A percentile compares a stretch with the other conserved stretches of the same genome.
Evolutionary conservation across 140 eudicot genomes (phyloP).

Genomic region (Senecio squalidus): DNA sequence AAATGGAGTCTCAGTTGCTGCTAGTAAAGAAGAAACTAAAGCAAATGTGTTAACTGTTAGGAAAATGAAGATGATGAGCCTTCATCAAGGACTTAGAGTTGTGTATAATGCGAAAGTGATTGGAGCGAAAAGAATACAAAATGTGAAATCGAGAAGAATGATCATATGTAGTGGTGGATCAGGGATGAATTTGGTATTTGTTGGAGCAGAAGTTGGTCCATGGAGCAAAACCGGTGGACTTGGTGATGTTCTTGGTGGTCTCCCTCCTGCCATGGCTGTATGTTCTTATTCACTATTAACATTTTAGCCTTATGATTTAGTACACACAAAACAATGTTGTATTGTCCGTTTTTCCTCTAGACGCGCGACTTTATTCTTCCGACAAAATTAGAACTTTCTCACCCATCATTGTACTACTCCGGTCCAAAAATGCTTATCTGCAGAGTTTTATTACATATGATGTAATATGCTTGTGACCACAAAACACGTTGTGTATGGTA

Average conservation of each 20-base stretch:
- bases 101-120: slow-evolving; percentile 27
- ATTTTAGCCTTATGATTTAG: neutral
- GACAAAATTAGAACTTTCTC: no score
- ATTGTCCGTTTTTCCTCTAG: no score
- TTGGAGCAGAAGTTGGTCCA: slow-evolving; percentile 74
- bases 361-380: no score
- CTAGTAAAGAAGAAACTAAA: slow-evolving; percentile 19
- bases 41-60: slow-evolving; percentile 29
- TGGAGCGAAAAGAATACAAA: slow-evolving; percentile 4
- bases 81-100: slow-evolving; percentile 49
- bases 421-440: no score
- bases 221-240: slow-evolving; percentile 99
- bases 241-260: slow-evolving; percentile 95
- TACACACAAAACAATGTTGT: no score
- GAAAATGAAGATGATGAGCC: slow-evolving; percentile 23
- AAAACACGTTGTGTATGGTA: no score
- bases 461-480: no score
- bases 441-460: no score
- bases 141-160: slow-evolving; percentile 16
- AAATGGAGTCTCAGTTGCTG: slow-evolving; percentile 14
- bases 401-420: no score
- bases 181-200: slow-evolving; percentile 68
- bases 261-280: slow-evolving; percentile 95
- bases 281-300: neutral
- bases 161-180: slow-evolving; percentile 44